Percentiles rank a stretch among this genome's conserved stretches.
These are phyloP conservation scores for Aureobasidium sp. DNA, from an alignment of 2,329 filamentous ascomycete species.

Conservation along the genomic window DNA sequence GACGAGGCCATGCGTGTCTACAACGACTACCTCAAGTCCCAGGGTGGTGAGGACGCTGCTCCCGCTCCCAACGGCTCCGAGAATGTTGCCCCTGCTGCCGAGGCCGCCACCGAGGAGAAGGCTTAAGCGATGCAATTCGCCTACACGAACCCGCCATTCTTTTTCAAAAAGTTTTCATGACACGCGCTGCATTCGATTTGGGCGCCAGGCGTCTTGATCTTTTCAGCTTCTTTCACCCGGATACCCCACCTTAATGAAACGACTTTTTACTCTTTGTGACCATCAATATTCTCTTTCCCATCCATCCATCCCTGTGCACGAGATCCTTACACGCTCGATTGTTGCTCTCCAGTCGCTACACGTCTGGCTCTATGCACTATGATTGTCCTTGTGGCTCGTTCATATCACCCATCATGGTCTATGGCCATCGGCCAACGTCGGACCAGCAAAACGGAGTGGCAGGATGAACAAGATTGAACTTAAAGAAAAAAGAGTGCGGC, in stretches of 20 bases:
- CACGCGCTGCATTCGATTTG: conserved; percentile 11
- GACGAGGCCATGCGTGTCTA: conserved; percentile 96
- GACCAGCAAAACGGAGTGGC: too few species aligned
- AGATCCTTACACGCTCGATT: neutral
- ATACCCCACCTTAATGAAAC: conserved; percentile 14
- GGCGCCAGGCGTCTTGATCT: conserved; percentile 11
- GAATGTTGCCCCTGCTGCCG: conserved; percentile 25
- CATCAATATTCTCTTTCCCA: neutral
- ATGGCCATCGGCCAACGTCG: neutral
- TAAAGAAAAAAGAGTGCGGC: neutral
- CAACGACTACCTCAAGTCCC: conserved; percentile 95
- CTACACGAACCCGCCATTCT: conserved; percentile 3
- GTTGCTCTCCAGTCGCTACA: neutral
- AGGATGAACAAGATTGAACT: neutral
- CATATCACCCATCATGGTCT: neutral
- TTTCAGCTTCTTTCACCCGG: conserved; percentile 12
- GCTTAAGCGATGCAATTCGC: conserved; percentile 1
- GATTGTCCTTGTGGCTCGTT: neutral
- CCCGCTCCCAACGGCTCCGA: conserved; percentile 27
- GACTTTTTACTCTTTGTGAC: conserved; percentile 12
- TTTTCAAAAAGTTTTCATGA: conserved; percentile 12
- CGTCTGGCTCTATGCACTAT: neutral
- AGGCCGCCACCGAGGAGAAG: conserved; percentile 17
- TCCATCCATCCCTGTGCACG: neutral
- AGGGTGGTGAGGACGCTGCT: conserved; percentile 36